Evolutionary conservation across 306 rosid genomes (phyloP), one percentile per base, ranked within the genome.

Genomic region (Ziziphus jujuba): DNA sequence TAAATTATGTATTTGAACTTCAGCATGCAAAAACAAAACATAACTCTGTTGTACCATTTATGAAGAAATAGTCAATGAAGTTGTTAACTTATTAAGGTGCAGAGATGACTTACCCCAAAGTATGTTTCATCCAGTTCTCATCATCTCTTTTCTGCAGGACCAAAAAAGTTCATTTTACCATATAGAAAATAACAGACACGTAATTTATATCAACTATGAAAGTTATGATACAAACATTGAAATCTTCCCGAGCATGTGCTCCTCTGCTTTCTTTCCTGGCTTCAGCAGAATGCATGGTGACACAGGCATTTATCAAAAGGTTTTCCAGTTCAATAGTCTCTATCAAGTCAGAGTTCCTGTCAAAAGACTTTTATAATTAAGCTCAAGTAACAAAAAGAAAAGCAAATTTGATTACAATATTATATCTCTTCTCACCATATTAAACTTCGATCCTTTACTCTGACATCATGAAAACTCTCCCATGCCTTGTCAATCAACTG

Each of bases 181-280:
- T 31, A 67, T 23, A 66, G 6, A 22, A 31, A 76, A 38, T 44
- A 36, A 2, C 19, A 61, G 57, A 79, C 58, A 19, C 12, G 47
- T 25, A 51, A 68, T 28, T 28, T 2, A 61, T n/a, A 24, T 22
- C 22, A 38, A 57, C 43, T 9, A 36, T 60, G 54, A 44, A 57
- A 19, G 13, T 60, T 34, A 28, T 11, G 48, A 67, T n/a, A 82
- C 87, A 52, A 35, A 88, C 97, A 38, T 83, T 67, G 72, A 86
- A 91, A 65, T 91, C 97, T 80, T 91, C 97, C 16, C 91, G 97
- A 48, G 97, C 97, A 74, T 91, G 97, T 28, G 97, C 97, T 60
- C 97, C 97, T 81, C 97, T 80, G 70, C 97, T 88, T 75, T 91
- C 97, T 84, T 91, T 86, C 89, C 97, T 84, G 65, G 96, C 97